Conservation (phyloP, 345 rosid species). For the Streptanthus diversifolius region DNA sequence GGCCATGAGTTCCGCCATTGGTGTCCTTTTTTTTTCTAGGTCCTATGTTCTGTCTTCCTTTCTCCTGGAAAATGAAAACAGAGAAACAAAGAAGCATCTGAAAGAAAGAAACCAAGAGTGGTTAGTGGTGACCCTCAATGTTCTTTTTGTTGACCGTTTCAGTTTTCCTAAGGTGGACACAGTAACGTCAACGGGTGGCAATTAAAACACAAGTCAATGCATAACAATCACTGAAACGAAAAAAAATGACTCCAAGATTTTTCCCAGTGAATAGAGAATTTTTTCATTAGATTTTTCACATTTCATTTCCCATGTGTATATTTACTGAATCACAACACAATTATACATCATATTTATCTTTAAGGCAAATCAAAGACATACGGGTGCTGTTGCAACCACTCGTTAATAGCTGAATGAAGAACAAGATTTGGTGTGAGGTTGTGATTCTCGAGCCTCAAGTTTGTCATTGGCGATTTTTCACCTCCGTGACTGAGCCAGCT, state of each 20-base stretch:
- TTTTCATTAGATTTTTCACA: slow-evolving; percentile 7
- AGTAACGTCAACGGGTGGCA: slow-evolving; percentile 19
- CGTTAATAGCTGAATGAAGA: slow-evolving; percentile 70
- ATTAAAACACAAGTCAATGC: slow-evolving; percentile 13
- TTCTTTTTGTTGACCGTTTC: slow-evolving; percentile 25
- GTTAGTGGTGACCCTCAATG: slow-evolving; percentile 38
- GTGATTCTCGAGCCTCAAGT: slow-evolving; percentile 40
- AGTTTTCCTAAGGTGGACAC: slow-evolving; percentile 12
- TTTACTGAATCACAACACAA: slow-evolving; percentile 22
- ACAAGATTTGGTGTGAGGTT: slow-evolving; percentile 57
- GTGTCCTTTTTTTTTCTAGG: background rate
- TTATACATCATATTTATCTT: slow-evolving; percentile 7
- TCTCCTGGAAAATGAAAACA: slow-evolving; percentile 16
- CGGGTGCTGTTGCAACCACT: slow-evolving; percentile 47
- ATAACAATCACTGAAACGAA: background rate
- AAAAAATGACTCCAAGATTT: slow-evolving; percentile 5
- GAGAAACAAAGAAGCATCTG: slow-evolving; percentile 20
- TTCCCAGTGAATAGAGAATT: background rate
- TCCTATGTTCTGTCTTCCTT: slow-evolving; percentile 11
- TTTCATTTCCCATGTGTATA: background rate
- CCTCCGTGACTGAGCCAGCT: slow-evolving; percentile 64
- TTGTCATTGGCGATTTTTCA: slow-evolving; percentile 71
- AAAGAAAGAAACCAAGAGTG: slow-evolving; percentile 11
- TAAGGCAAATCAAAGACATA: slow-evolving; percentile 3
- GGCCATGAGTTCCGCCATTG: slow-evolving; percentile 33